Evolutionary conservation across 257 asterid species (phyloP).

Genomic region (Eucommia ulmoides): DNA sequence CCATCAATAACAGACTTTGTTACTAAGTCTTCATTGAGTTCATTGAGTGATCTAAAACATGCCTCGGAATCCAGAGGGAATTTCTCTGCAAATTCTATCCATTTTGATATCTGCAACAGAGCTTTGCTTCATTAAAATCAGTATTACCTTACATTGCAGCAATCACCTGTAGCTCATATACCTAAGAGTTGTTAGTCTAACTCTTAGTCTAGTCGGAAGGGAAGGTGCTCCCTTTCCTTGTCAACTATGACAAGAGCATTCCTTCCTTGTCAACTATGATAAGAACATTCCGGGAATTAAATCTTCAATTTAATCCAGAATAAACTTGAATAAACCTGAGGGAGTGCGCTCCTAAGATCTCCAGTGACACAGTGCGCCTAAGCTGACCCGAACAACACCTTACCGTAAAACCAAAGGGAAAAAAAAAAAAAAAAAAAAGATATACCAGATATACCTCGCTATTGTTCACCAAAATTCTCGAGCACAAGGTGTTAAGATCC

Average conservation of each 20-base stretch:
- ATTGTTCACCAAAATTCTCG: slow-evolving; percentile 26
- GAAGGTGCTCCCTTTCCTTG: too few species aligned
- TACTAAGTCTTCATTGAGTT: slow-evolving; percentile 55
- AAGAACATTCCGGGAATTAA: too few species aligned
- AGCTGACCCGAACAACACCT: too few species aligned
- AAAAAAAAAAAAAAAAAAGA: too few species aligned
- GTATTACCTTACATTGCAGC: neutral
- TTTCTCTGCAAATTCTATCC: slow-evolving; percentile 43
- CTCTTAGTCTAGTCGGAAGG: too few species aligned
- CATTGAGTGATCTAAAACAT: slow-evolving; percentile 28
- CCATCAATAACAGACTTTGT: slow-evolving; percentile 56
- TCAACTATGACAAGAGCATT: neutral
- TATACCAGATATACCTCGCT: slow-evolving; percentile 42
- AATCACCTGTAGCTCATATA: too few species aligned
- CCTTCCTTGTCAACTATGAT: neutral
- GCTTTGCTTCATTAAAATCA: neutral
- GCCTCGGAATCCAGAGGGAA: slow-evolving; percentile 25
- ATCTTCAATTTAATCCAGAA: too few species aligned
- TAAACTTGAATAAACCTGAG: too few species aligned
- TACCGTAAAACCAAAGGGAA: too few species aligned
- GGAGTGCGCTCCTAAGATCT: too few species aligned
- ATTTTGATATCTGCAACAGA: slow-evolving; percentile 46
- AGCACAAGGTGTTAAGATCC: slow-evolving; percentile 39
- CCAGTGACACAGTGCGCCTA: too few species aligned
- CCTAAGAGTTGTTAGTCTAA: too few species aligned